phyloP scores from a whole-genome alignment of 2,329 filamentous ascomycete genomes.

The Nothophoma quercina region DNA sequence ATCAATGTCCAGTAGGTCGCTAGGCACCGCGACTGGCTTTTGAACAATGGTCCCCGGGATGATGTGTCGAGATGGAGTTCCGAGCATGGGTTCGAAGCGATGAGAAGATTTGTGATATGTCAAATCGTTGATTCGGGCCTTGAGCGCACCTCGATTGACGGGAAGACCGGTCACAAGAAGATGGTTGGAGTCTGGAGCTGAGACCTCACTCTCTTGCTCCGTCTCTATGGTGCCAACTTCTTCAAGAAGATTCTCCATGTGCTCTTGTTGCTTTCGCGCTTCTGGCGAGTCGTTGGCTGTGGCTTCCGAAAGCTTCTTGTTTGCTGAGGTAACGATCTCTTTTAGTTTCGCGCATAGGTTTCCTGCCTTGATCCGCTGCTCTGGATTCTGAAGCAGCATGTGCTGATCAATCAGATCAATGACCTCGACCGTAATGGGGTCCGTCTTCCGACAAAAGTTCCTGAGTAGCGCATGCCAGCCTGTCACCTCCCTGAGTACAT shows the following conservation, averaged over 20 bases:
- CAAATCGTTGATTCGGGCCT: neutral
- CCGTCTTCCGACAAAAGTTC: neutral
- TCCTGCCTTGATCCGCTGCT: neutral
- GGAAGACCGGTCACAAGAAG: neutral
- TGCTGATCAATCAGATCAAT: slow-evolving; percentile 11
- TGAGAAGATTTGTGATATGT: neutral
- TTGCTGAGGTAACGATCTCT: no score
- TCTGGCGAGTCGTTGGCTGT: no score
- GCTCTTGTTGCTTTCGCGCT: no score
- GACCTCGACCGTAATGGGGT: slow-evolving; percentile 2
- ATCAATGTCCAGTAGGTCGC: no score
- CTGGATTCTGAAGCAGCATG: slow-evolving; percentile 4
- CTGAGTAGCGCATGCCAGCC: no score
- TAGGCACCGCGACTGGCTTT: no score
- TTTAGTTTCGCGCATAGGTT: neutral
- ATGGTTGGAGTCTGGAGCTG: slow-evolving; percentile 1
- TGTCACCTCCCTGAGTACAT: no score
- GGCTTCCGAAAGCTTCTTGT: no score
- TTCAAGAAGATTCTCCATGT: no score
- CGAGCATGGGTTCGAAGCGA: slow-evolving; percentile 3
- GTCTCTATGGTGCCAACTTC: neutral
- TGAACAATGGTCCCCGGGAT: neutral
- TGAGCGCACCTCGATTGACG: slow-evolving; percentile 4
- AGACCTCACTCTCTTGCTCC: neutral
- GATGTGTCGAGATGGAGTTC: neutral